A percentile compares a stretch with the other conserved stretches of the same genome.
These are phyloP conservation scores for Guillardia theta DNA, from an alignment of 78 protist species.

Conservation along the genomic window DNA sequence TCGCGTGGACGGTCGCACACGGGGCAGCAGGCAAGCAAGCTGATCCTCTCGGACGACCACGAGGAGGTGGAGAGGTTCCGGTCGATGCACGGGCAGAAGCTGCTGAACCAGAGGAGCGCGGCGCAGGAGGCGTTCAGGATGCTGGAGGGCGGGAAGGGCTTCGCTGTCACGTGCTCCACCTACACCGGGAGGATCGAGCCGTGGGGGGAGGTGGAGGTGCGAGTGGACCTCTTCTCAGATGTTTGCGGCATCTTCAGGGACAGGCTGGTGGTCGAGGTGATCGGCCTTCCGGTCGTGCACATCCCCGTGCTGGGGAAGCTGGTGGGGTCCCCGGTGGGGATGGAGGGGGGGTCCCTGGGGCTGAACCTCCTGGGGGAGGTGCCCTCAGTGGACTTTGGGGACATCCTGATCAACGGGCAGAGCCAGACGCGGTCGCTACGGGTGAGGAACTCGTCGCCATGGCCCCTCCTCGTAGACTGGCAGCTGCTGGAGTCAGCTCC, in stretches of 20 bases:
- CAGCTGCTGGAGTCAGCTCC: background rate
- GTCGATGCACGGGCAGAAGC: background rate
- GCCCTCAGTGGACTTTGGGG: background rate
- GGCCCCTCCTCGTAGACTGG: background rate
- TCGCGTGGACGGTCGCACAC: background rate
- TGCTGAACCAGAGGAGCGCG: background rate
- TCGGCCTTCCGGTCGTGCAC: background rate
- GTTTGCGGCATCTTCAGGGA: background rate
- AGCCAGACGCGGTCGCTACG: background rate
- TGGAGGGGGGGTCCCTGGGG: background rate
- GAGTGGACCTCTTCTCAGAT: background rate
- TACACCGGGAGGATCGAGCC: background rate
- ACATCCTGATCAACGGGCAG: background rate
- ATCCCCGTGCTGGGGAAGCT: background rate
- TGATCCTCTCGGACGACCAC: background rate
- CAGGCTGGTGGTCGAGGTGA: background rate
- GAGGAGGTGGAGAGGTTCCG: background rate
- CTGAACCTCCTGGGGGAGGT: background rate
- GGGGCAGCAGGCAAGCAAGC: background rate
- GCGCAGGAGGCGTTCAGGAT: background rate
- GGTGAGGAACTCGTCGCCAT: background rate
- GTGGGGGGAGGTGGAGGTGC: slow-evolving; percentile 2
- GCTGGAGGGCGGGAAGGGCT: background rate
- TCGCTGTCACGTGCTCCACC: background rate
- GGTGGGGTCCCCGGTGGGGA: background rate